Base-by-base conservation (phyloP, 371 early-diverging fungal genomes). In the Haplosporangium sp. region DNA sequence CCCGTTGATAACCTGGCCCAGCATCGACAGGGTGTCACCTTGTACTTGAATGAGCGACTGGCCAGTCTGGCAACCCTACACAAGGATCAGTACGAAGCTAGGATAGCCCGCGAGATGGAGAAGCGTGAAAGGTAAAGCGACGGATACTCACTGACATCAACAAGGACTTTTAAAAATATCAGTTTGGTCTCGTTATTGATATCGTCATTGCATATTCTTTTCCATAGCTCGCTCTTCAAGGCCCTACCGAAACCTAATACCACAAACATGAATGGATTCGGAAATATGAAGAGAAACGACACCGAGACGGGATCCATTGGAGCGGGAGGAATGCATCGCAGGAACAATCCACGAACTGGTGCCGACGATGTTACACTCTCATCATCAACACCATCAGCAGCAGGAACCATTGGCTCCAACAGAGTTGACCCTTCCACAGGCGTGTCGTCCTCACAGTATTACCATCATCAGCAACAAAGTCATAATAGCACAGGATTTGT, bases 71-170 rank as follows among this genome's bases (percentile, higher is more conserved):
- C 79, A 1, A 77, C 79, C 10, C 42, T 77, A 21, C 79, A 77
- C 51, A 77, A 77, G 64, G 79, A 77, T n/a, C 72, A 72, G 11
- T 72, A 77, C 37, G 72, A 77, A 52, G 51, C 62, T 40, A 66
- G 79, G 72, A 72, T 77, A 67, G 73, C 79, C 2, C 43, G 79
- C 13, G 79, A 77, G 59, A 68, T 77, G 73, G 79, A 77, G 29
- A 77, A 72, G 59, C 63, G 72, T 5, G 79, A 77, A 48, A 77
- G 76, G 76, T 75, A 62, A 23, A n/a, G 40, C 0, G 16, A 29
- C 14, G 29, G 29, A 29, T 29, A 29, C 29, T 29, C 29, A 4
- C 4, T 23, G 2, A 38, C 21, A 20, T 3, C 6, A 0, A 7
- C 6, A 42, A 20, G 21, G 46, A 42, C 46, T 62, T 21, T 53